Evolutionary conservation across 495 filamentous ascomycete species (phyloP), one percentile per base, ranked within the genome.

Genomic region (Aspergillus nidulans): DNA sequence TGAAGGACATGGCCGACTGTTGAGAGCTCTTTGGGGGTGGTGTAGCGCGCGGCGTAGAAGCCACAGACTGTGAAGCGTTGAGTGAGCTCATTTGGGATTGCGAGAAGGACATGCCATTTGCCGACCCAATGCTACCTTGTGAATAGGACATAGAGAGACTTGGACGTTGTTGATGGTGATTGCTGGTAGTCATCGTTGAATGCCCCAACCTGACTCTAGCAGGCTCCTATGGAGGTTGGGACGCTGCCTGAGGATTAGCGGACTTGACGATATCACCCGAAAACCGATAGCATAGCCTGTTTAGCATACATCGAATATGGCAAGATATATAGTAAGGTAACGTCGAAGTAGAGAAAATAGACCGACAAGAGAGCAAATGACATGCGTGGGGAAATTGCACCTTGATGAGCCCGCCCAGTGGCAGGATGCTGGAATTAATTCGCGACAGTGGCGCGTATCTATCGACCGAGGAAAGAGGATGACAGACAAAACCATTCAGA

Each of bases 31-130:
- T 73, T 52, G 75, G 69, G 53, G 79, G 72, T 48, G 80, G 78
- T 32, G 76, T 81, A 48, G 74, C 77, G 58, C 78, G 73, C 55
- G 78, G 79, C n/a, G 80, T 82, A 20, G 76, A 77, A 16, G 72
- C 69, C 51, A 80, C 63, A 53, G 80, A 77, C 64, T 79, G 77
- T 41, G 77, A 72, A 57, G 69, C 72, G 60, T 78, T 74, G 49
- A 82, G 74, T 19, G 78, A 79, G 38, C 73, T 75, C 62, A 79
- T 65, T 62, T 75, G 69, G 52, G 72, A 70, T 55, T 74, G 72
- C 23, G 76, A 74, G 55, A 62, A 66, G 34, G 69, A 52, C 53
- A 72, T 66, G 48, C 73, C 71, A 62, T 76, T 73, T 43, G 63
- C 55, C 24, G 71, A 73, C 26, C 70, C 72, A 47, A 64, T 70